Evolutionary conservation across 2,329 filamentous ascomycete species (phyloP), one percentile per base, ranked within the genome.

Genomic region (Calonectria hawksworthii): DNA sequence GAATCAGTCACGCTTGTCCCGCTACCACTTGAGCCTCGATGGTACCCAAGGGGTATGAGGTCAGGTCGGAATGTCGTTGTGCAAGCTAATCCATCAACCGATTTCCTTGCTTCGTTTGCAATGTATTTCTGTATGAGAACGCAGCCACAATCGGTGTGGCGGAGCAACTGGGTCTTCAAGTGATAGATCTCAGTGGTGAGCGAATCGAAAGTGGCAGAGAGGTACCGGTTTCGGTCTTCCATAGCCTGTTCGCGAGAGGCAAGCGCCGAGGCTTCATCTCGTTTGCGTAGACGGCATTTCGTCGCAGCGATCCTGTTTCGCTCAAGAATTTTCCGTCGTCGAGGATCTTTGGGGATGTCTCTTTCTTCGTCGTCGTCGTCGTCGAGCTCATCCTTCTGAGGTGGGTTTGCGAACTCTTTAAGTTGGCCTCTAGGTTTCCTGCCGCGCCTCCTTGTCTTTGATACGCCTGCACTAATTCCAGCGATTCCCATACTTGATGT

Each of bases 231-330:
- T 28, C 80, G 77, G 47, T 83, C 82, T 72, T 83, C 81, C 76
- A 82, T 78, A 38, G 77, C 76, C 52, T 82, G 80, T 65, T 83
- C 82, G 28, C 77, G 75, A 16, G 77, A 76, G 30, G 80, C 81
- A 47, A 83, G 81, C 21, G 81, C 81, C 2, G 80, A 82, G 32
- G 81, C 80, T 68, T 83, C 80, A 64, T 82, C 81, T 23, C 82
- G 79, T 73, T 83, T 83, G 8, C 82, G 75, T 16, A 79, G 68
- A n/a, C 82, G 82, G 64, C 82, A 84, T 64, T 83, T 83, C 14
- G 81, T 84, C 26, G 82, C 82, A 11, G 82, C 82, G 28, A 83
- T 78, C 66, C 82, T 78, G 67, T 84, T 83, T 13, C 82, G 82
- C 72, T 83, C 82, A 28, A 84, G 76, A 38, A 82, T 80, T 14